Percentiles rank a stretch among this genome's conserved stretches.
phyloP scores from a whole-genome alignment of 257 asterid genomes.

The Salvia splendens region DNA sequence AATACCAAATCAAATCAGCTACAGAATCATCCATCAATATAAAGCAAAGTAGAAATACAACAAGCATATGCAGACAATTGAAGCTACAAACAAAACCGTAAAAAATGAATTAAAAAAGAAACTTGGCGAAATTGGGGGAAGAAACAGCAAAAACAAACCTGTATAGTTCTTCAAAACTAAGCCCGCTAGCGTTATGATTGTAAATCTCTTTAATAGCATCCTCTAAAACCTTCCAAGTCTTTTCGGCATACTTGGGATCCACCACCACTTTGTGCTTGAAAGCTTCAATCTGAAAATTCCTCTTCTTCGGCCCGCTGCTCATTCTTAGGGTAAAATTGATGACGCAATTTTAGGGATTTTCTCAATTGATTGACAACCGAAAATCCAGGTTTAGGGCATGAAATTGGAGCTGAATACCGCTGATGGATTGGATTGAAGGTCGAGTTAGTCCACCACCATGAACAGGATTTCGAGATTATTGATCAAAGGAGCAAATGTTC shows the following conservation, averaged over 20 bases:
- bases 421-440: slow-evolving; percentile 25
- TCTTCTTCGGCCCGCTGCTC: slow-evolving; percentile 69
- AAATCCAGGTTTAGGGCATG: slow-evolving; percentile 32
- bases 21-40: slow-evolving; percentile 8
- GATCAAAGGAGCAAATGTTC: neutral
- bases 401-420: slow-evolving; percentile 15
- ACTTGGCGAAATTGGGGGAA: neutral
- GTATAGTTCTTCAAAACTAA: slow-evolving; percentile 85
- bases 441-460: slow-evolving; percentile 25
- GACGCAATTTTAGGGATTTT: slow-evolving; percentile 9
- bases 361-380: slow-evolving; percentile 3
- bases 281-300: slow-evolving; percentile 85
- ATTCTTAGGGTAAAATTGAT: slow-evolving; percentile 34
- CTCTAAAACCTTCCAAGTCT: slow-evolving; percentile 88
- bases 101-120: neutral
- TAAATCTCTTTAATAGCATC: slow-evolving; percentile 87
- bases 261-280: slow-evolving; percentile 84
- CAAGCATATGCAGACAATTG: neutral
- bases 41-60: slow-evolving; percentile 12
- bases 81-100: neutral
- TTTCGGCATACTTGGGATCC: slow-evolving; percentile 92
- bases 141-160: slow-evolving; percentile 43
- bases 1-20: slow-evolving; percentile 5
- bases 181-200: slow-evolving; percentile 85
- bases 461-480: neutral